A percentile compares a stretch with the other conserved stretches of the same genome.
Evolutionary conservation across 2,329 filamentous ascomycete species (phyloP).

Genomic region (Rugonectria rugulosa): DNA sequence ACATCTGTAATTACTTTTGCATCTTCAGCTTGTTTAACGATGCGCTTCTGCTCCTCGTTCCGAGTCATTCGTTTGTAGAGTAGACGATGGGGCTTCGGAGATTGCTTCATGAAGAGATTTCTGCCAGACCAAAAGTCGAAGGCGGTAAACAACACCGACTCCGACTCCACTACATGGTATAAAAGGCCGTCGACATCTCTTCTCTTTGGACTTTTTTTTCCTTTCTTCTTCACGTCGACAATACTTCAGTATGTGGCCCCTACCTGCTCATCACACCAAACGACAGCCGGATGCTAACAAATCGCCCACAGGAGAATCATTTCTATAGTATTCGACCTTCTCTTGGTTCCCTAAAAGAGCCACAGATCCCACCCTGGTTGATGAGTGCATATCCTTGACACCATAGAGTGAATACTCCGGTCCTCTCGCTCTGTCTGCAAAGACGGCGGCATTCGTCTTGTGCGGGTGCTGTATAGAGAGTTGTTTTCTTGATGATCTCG

Average conservation of each 20-base stretch:
- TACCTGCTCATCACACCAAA: background rate
- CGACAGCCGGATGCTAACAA: background rate
- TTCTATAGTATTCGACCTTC: conserved; percentile 20
- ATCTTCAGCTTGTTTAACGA: no score
- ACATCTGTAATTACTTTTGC: no score
- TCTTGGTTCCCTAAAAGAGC: conserved; percentile 18
- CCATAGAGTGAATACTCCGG: conserved; percentile 16
- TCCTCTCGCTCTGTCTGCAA: conserved; percentile 18
- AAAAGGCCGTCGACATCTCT: background rate
- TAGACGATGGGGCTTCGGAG: no score
- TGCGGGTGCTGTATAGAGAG: conserved; percentile 16
- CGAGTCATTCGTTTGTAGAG: no score
- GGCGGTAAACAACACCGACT: background rate
- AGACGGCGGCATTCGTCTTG: conserved; percentile 1
- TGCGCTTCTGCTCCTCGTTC: no score
- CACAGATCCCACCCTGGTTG: conserved; percentile 20
- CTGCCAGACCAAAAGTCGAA: conserved; percentile 11
- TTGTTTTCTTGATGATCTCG: conserved; percentile 18
- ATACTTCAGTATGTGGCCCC: conserved; percentile 16
- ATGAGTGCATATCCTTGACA: conserved; percentile 18
- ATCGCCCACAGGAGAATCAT: conserved; percentile 13
- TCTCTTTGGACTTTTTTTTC: conserved; percentile 2
- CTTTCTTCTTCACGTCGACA: conserved; percentile 18
- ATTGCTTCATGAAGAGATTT: background rate
- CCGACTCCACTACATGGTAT: conserved; percentile 2